These are phyloP conservation scores for Phytophthora citrophthora DNA, from an alignment of 352 stramenopile species.

Conservation along the genomic window DNA sequence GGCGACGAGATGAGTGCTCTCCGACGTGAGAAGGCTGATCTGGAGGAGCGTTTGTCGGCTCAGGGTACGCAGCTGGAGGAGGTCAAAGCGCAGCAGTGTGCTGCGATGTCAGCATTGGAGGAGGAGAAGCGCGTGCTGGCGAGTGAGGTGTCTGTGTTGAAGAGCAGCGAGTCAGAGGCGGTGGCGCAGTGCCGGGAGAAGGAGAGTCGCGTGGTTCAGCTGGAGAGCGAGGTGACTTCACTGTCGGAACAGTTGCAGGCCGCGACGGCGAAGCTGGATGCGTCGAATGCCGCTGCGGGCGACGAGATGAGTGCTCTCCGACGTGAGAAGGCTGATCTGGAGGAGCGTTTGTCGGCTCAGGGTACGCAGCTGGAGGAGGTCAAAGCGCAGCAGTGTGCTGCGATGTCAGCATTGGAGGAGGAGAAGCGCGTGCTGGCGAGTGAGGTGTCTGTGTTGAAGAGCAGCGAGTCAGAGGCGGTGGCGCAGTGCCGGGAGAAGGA, in stretches of 20 bases:
- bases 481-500: conserved; percentile 24
- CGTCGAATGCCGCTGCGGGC: not conserved
- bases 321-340: conserved; percentile 1
- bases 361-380: conserved; percentile 10
- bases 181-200: conserved; percentile 25
- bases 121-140: conserved; percentile 30
- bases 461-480: conserved; percentile 13
- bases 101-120: conserved; percentile 14
- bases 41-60: conserved; percentile 7
- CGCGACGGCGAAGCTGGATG: conserved; percentile 7
- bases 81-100: conserved; percentile 14
- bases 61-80: conserved; percentile 10
- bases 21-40: not conserved
- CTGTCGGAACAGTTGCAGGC: conserved; percentile 3
- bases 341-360: conserved; percentile 8
- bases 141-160: conserved; percentile 28
- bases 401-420: conserved; percentile 13
- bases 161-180: conserved; percentile 18
- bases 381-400: conserved; percentile 16
- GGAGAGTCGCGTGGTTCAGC: not conserved
- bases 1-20: conserved; percentile 7
- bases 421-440: conserved; percentile 31
- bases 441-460: conserved; percentile 30
- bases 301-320: conserved; percentile 5
- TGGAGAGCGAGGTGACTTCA: conserved; percentile 18